Conservation (phyloP, 2,329 filamentous ascomycete species). For the Triangularia verruculosa region DNA sequence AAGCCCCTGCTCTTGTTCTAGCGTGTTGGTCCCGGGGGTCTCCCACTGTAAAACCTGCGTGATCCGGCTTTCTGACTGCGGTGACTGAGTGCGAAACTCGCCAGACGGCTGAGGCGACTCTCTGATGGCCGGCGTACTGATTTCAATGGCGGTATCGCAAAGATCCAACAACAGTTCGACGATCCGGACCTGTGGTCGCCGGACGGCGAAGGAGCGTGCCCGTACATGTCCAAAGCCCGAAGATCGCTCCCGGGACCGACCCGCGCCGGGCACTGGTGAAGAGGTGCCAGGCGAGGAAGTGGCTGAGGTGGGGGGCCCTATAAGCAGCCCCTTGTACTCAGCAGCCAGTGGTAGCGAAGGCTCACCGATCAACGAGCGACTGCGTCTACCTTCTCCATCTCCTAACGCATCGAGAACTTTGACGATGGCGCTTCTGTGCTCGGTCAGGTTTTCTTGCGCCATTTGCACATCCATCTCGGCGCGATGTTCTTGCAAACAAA, state of each 20-base stretch:
- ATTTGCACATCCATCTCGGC: constrained; percentile 98
- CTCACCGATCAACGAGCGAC: constrained; percentile 54
- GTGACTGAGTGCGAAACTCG: constrained; percentile 88
- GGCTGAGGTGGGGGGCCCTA: constrained; percentile 70
- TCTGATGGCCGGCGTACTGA: constrained; percentile 91
- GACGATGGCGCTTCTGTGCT: constrained; percentile 92
- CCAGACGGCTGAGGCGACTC: constrained; percentile 67
- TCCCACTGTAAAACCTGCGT: constrained; percentile 96
- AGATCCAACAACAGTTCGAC: constrained; percentile 93
- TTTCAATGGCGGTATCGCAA: constrained; percentile 92
- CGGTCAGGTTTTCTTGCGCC: constrained; percentile 84
- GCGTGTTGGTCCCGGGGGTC: constrained; percentile 82
- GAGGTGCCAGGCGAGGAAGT: constrained; percentile 66
- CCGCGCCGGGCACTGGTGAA: constrained; percentile 43
- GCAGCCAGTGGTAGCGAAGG: constrained; percentile 54
- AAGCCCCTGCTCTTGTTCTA: constrained; percentile 91
- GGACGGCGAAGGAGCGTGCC: constrained; percentile 84
- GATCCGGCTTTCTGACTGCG: constrained; percentile 91
- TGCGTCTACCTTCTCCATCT: constrained; percentile 78
- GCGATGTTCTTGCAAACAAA: constrained; percentile 92
- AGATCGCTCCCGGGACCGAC: constrained; percentile 68
- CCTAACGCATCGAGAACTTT: constrained; percentile 83
- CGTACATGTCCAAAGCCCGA: constrained; percentile 74
- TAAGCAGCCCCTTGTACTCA: constrained; percentile 84
- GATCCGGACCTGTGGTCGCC: constrained; percentile 85